Percentiles rank a stretch among this genome's conserved stretches.
These are phyloP conservation scores for Moniliella sp. DNA, from an alignment of 1,284 basidiomycete genomes.

Conservation along the genomic window DNA sequence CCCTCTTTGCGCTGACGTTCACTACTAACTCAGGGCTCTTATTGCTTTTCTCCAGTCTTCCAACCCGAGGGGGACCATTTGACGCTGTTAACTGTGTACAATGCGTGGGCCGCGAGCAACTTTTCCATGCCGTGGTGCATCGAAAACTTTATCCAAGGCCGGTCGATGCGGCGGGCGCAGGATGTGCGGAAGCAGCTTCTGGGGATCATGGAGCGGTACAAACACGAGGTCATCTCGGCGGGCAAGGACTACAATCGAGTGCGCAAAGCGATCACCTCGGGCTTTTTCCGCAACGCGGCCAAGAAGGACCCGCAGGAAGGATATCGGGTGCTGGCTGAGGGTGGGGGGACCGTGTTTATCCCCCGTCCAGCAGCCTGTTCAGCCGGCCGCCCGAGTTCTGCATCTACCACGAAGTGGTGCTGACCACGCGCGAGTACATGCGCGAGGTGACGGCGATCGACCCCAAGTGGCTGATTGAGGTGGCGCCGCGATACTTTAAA, in stretches of 20 bases:
- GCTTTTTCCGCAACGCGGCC: slow-evolving; percentile 38
- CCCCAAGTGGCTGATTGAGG: slow-evolving; percentile 94
- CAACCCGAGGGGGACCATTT: slow-evolving; percentile 89
- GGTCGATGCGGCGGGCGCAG: slow-evolving; percentile 88
- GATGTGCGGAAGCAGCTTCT: slow-evolving; percentile 89
- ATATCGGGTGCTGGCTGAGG: slow-evolving; percentile 91
- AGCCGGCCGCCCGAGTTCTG: slow-evolving; percentile 63
- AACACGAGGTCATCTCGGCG: slow-evolving; percentile 76
- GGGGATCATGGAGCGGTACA: slow-evolving; percentile 97
- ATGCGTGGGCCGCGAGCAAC: slow-evolving; percentile 85
- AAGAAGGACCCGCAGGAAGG: slow-evolving; percentile 48
- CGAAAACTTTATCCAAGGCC: slow-evolving; percentile 78
- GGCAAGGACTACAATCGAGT: slow-evolving; percentile 81
- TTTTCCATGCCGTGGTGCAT: slow-evolving; percentile 61
- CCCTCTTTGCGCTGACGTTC: slow-evolving; percentile 1
- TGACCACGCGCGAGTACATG: slow-evolving; percentile 66
- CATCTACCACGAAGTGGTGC: slow-evolving; percentile 52
- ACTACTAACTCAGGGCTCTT: background rate
- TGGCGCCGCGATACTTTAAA: slow-evolving; percentile 92
- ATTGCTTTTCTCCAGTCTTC: slow-evolving; percentile 9
- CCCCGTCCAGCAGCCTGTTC: slow-evolving; percentile 87
- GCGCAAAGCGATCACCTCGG: slow-evolving; percentile 82
- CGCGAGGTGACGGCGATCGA: slow-evolving; percentile 82
- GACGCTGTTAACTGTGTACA: slow-evolving; percentile 84
- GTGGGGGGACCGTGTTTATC: slow-evolving; percentile 69